Base-by-base conservation (phyloP, 2,329 filamentous ascomycete genomes). In the Fusarium robinianum region DNA sequence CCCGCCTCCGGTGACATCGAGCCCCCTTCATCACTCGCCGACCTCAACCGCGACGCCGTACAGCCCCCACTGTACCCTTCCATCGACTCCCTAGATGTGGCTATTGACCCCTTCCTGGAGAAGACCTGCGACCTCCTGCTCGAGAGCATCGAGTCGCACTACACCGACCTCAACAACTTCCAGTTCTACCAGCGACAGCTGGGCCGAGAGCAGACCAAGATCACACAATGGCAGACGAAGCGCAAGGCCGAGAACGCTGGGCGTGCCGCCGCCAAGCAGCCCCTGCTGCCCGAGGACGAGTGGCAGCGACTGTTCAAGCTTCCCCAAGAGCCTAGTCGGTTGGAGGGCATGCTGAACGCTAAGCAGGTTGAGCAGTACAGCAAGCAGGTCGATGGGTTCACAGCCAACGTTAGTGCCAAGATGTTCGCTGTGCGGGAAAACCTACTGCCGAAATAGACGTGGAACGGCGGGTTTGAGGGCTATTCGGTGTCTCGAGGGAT, bases 161-260 rank as follows among this genome's bases (percentile, higher is more conserved):
- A 97, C 76, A 96, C 91, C 49, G 94, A 99, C 73, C 87, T 95
- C 69, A 97, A 97, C 83, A 99, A 99, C 81, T 94, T 95, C 77
- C 91, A 96, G 72, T 83, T 81, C 80, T 96, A 96, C 78, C 90
- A 96, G 75, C 84, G 94, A 64, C 90, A 95, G 66, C 80, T 97
- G 45, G 87, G 85, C 40, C 88, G 94, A 61, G 94, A 99, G 76
- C 94, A 99, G 76, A 76, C 87, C 63, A 99, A 97, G 82, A 96
- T 99, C 63, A 85, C 88, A 41, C 87, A 90, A 57, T 99, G 94
- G 94, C 92, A 97, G 75, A 76, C 85, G 51, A 97, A 99, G 84
- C 87, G 94, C 67, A 95, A 96, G 78, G 85, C 89, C 11, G 94
- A 99, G 80, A 99, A 99, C 67, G 85, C 87, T 19, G 86, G 85